phyloP scores from a whole-genome alignment of 225 moss, liverwort and hornwort genomes.

The Thuidium tamariscinum region DNA sequence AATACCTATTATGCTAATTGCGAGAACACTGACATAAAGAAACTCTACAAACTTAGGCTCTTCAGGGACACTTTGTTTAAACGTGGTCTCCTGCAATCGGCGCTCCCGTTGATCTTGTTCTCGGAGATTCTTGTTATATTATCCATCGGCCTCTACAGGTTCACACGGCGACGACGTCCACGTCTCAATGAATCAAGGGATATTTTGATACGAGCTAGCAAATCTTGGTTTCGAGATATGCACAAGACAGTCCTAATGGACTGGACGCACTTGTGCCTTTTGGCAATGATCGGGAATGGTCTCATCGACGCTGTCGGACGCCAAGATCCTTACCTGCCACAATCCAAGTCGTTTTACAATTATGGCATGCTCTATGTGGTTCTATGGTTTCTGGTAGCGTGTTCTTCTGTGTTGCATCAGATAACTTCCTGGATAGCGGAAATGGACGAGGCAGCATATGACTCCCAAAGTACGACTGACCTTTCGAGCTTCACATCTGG shows the following conservation, averaged over 20 bases:
- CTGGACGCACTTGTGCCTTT: background rate
- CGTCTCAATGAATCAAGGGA: background rate
- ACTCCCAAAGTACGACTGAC: background rate
- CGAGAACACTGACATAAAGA: background rate
- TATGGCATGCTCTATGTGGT: background rate
- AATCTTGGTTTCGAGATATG: background rate
- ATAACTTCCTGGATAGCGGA: background rate
- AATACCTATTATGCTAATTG: rapidly evolving
- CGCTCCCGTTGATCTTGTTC: background rate
- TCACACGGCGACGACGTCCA: background rate
- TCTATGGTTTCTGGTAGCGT: background rate
- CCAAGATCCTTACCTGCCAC: rapidly evolving
- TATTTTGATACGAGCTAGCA: background rate
- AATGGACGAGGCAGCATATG: background rate
- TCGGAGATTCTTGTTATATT: background rate
- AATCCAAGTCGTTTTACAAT: background rate
- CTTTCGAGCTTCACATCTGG: background rate
- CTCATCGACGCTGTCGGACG: background rate
- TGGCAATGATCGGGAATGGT: background rate
- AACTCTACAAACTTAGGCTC: background rate
- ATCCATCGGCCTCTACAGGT: background rate
- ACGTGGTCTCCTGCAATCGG: background rate
- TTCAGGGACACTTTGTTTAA: background rate
- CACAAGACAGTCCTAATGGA: background rate
- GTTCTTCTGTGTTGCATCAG: background rate